Evolutionary conservation across 495 filamentous ascomycete genomes (phyloP), one percentile per base, ranked within the genome.

Genomic region (Penicillium pulvis): DNA sequence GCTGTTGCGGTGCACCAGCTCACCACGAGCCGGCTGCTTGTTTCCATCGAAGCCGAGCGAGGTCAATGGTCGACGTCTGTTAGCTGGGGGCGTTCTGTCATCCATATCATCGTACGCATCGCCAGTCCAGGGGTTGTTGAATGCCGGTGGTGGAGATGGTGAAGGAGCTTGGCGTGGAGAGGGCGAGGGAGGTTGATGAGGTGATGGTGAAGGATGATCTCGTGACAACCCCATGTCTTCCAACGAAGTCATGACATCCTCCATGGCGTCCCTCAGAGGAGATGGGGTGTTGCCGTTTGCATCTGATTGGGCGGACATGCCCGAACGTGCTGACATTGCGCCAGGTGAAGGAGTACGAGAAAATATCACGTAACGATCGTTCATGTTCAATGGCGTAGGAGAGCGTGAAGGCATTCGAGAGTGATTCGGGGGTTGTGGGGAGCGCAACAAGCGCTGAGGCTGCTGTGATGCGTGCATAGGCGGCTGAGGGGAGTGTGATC

Each of bases 221-320:
- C 78, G 76, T 30, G 83, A 76, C 62, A 89, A 79, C 17, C 86
- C 88, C 86, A 99, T 91, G 61, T 91, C 91, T 69, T 98, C 85
- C 51, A 99, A 75, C 33, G 94, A 96, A 57, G 92, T 92, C 86
- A 98, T 98, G 12, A 99, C 92, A 76, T 95, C 94, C 67, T 97
- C 93, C 93, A 98, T 98, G 0, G 94, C 94, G 70, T 92, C 89
- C 49, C 93, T 79, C 2, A 99, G 72, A 1, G 94, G 95, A 11
- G 94, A 97, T 5, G 94, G 94, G 0, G 94, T 98, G 61, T 91
- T 81, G 2, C 88, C 88, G 44, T 81, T 79, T 1, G 70, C 75
- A 42, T 77, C 81, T 45, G 80, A 70, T 23, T 64, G 43, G 16
- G 53, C 81, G 6, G 39, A 41, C 14, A 41, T n/a, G 1, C 39